These are phyloP conservation scores for Pholiota adiposa DNA, from an alignment of 1,284 basidiomycete genomes.

Conservation along the genomic window DNA sequence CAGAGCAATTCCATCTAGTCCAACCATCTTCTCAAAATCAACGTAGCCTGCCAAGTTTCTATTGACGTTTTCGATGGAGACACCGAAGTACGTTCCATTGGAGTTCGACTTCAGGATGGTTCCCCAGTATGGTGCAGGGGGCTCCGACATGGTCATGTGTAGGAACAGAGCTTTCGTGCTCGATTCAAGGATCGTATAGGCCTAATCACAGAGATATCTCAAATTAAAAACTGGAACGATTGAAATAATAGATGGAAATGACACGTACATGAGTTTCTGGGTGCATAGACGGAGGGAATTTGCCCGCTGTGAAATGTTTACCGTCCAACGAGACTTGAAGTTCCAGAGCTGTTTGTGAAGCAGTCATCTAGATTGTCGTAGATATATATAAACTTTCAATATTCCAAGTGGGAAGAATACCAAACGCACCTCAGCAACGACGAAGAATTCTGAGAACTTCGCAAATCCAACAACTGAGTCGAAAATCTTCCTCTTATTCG, in stretches of 20 bases:
- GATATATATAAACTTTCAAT: not conserved
- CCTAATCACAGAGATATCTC: conserved; percentile 43
- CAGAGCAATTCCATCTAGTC: conserved; percentile 93
- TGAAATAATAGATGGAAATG: conserved; percentile 5
- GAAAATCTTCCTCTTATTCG: conserved; percentile 74
- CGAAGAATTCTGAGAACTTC: conserved; percentile 94
- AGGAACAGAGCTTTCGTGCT: conserved; percentile 93
- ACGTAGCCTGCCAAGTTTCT: conserved; percentile 87
- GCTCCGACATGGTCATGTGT: conserved; percentile 91
- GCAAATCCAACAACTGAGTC: conserved; percentile 92
- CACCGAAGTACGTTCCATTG: conserved; percentile 95
- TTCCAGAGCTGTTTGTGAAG: conserved; percentile 64
- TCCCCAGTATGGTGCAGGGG: conserved; percentile 81
- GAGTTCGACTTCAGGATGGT: conserved; percentile 96
- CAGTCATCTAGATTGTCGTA: conserved; percentile 53
- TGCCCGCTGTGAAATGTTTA: conserved; percentile 79
- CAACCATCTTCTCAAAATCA: conserved; percentile 98
- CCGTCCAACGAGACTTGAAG: conserved; percentile 95
- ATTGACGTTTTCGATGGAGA: conserved; percentile 89
- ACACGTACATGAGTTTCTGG: conserved; percentile 83
- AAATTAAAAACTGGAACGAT: not conserved
- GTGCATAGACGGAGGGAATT: conserved; percentile 90
- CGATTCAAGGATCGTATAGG: conserved; percentile 95
- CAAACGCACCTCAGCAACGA: conserved; percentile 84
- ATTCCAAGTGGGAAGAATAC: conserved; percentile 4